Base-by-base conservation (phyloP, 2,329 filamentous ascomycete genomes). In the Stachybotrys chlorohalonatus region DNA sequence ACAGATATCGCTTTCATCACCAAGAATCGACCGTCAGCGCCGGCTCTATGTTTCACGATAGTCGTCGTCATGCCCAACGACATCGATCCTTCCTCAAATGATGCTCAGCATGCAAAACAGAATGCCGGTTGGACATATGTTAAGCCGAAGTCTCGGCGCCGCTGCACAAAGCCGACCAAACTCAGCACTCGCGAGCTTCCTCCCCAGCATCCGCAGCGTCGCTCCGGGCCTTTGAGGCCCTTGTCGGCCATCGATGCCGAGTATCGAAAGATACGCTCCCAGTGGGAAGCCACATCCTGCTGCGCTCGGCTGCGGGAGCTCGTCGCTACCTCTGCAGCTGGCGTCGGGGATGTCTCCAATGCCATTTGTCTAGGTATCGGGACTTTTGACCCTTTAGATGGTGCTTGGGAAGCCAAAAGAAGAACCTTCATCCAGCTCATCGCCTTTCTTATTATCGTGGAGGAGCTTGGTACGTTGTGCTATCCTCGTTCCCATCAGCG, bases 351-450 rank as follows among this genome's bases (percentile, higher is more conserved):
- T 0, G 52, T 68, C 1, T 55, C 58, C 11, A 53, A 58, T 8
- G 81, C 79, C 1, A 60, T 84, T 6, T 83, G 80, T 56, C 70
- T 84, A 6, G 81, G 81, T 0, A 66, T 80, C 2, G 81, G 81
- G 2, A 73, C 78, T 0, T 82, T 82, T 56, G 78, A 82, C 52
- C 77, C 78, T 2, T 65, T 67, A 3, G 74, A 78, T 49, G 74
- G 71, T 1, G 72, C 70, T 0, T 75, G 70, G 68, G 72, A 75
- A n/a, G 68, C 70, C 2, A 74, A 73, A 57, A 68, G 75, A 51
- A 71, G 71, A 3, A 73, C 78, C 1, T 78, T 78, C 57, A 61
- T 78, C 47, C 81, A 85, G 63, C 71, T 83, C 1, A 72, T 73
- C 31, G 80, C 78, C 1, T 81, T 85, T 58, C 59, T 76, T 16